Evolutionary conservation across 345 rosid species (phyloP), one percentile per base, ranked within the genome.

Genomic region (Noccaea caerulescens): DNA sequence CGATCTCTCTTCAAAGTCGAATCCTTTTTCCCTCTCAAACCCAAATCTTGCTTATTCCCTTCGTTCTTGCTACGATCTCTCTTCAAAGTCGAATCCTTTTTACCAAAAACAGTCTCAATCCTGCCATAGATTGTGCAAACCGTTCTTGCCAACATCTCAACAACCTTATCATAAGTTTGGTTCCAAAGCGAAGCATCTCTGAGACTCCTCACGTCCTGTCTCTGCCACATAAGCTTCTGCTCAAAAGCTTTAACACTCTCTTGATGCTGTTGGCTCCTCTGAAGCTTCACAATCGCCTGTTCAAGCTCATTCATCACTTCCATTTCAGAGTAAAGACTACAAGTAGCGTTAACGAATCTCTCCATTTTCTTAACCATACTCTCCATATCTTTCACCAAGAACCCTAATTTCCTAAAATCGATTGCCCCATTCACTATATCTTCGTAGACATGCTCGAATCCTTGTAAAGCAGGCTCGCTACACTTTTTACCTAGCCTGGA

Each of bases 181-280:
- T 77, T 91, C 99, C 99, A 93, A 36, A 93, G 82, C 0, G 98
- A 91, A 75, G 87, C 80, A 60, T 93, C 97, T 83, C 84, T 85
- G 41, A 93, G 90, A 81, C 90, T 93, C 81, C 73, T 83, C 57
- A 93, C 95, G 10, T 93, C 97, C 69, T 93, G 97, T 76, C 69
- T 93, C 85, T 93, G 98, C 98, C 98, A 93, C 77, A 86, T 76
- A 73, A 91, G 72, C 72, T 91, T 93, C 92, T 93, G 99, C 79
- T 93, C 91, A 16, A 87, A 91, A 12, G 95, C 95, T 13, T 88
- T 88, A 36, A 84, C 80, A 63, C 91, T 91, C 80, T 84, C 94
- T 78, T 91, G 94, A 66, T 88, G 92, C 79, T 86, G 96, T 8
- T 69, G 70, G 59, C 84, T 89, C 32, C 81, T 69, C 69, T 83